Base-by-base conservation (phyloP, 208 protist genomes). In the Kentomonas sorsogonicus region DNA sequence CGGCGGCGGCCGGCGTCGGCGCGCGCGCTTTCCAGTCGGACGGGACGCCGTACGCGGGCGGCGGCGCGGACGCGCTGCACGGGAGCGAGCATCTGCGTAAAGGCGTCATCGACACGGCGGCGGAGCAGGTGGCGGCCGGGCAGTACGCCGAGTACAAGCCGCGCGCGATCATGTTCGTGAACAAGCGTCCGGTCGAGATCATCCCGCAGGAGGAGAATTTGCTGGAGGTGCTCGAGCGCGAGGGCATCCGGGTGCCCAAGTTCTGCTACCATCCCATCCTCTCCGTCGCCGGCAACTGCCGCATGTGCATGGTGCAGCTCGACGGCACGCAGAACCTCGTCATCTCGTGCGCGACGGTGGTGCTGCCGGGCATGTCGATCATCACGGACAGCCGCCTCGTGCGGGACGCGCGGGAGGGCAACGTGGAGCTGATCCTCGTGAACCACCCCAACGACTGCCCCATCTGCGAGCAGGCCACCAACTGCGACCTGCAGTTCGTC, bases 261-360 rank as follows among this genome's bases (percentile, higher is more conserved):
- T 95, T 95, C 62, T 95, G 89, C 63, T 95, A 95, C 72, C 86
- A 95, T 66, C 89, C 89, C 7, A 81, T 93, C 60, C 86, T 98
- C 25, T 96, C 93, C 26, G 90, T 98, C 15, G 94, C 94, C 7
- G 97, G 97, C 51, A 99, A 99, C 81, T 99, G 97, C 77, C 82
- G 97, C 45, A 99, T 99, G 97, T 99, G 97, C 69, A 86, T 99
- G 45, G 97, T 99, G 54, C 94, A 99, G 77, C 76, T 98, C 0
- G 90, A 91, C 63, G 96, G 96, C 50, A 93, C 92, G 44, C 87
- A 94, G 66, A 98, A 98, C 75, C 80, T 97, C 27, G 79, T 98
- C 0, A 95, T 97, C n/a, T 85, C 94, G 7, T 98, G 97, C 72
- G 88, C 94, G 29, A 97, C 95, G n/a, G 94, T 96, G 30, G 79